Percentiles rank a stretch among this genome's conserved stretches.
Evolutionary conservation across 2,329 filamentous ascomycete species (phyloP).

Genomic region (Fusarium brevicatenulatum): DNA sequence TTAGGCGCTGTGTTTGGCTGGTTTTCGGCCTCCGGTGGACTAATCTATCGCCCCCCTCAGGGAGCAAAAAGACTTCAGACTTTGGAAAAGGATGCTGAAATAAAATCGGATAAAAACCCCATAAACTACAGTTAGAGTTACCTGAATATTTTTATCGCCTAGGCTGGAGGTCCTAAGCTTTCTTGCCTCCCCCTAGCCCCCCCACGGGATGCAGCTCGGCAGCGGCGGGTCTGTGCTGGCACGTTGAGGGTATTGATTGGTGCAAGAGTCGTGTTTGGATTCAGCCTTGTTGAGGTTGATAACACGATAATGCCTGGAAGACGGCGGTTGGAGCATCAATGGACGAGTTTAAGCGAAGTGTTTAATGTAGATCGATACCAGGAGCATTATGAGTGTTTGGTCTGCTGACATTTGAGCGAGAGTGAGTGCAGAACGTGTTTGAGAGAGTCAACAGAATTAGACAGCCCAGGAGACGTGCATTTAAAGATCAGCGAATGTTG

Average conservation of each 20-base stretch:
- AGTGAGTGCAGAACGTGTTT: neutral
- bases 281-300: constrained; percentile 40
- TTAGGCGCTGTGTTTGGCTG: constrained; percentile 16
- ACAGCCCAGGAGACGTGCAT: neutral
- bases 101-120: neutral
- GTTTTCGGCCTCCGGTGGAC: constrained; percentile 18
- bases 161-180: neutral
- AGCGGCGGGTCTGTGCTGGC: constrained; percentile 17
- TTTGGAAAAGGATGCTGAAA: neutral
- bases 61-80: neutral
- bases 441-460: neutral
- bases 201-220: constrained; percentile 34
- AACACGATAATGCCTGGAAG: constrained; percentile 9
- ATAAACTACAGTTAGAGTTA: no score
- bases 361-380: neutral
- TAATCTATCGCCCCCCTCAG: neutral
- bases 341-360: constrained; percentile 4
- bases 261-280: constrained; percentile 24
- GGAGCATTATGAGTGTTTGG: neutral
- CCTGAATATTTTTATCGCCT: neutral
- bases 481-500: neutral
- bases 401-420: neutral
- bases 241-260: constrained; percentile 25
- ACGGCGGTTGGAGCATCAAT: neutral
- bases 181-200: neutral